Evolutionary conservation across 2,329 filamentous ascomycete genomes (phyloP).

Genomic region (Orbilia oligospora): DNA sequence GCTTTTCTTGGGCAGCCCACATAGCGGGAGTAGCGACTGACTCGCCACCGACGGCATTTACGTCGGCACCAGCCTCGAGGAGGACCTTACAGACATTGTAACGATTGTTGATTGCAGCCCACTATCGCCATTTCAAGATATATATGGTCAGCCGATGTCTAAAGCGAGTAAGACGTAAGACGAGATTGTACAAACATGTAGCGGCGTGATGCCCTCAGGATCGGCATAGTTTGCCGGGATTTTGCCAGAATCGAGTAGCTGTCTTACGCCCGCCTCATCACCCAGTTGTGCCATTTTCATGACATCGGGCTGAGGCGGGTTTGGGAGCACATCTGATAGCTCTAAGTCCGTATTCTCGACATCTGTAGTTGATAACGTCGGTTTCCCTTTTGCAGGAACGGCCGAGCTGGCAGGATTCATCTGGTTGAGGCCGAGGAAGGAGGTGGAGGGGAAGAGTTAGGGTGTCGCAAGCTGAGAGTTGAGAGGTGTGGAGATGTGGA

Average conservation of each 20-base stretch:
- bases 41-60: conserved; percentile 96
- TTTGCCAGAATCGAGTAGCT: conserved; percentile 85
- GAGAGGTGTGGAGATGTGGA: conserved; percentile 26
- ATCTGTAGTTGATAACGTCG: conserved; percentile 56
- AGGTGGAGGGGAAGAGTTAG: not conserved
- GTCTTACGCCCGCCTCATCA: conserved; percentile 87
- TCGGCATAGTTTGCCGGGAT: conserved; percentile 87
- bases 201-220: conserved; percentile 91
- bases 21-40: conserved; percentile 93
- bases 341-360: conserved; percentile 51
- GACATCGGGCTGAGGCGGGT: conserved; percentile 73
- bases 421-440: conserved; percentile 15
- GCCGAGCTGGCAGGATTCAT: conserved; percentile 60
- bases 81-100: conserved; percentile 97
- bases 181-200: conserved; percentile 78
- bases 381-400: conserved; percentile 60
- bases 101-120: conserved; percentile 99
- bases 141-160: not conserved
- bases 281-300: conserved; percentile 95
- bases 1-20: conserved; percentile 96
- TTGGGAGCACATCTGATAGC: conserved; percentile 53
- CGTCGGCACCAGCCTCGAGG: conserved; percentile 85
- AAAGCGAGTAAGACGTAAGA: conserved; percentile 40
- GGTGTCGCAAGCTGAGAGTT: not conserved
- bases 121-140: conserved; percentile 73